phyloP scores from a whole-genome alignment of 495 filamentous ascomycete genomes.

The Tuber calosporum region DNA sequence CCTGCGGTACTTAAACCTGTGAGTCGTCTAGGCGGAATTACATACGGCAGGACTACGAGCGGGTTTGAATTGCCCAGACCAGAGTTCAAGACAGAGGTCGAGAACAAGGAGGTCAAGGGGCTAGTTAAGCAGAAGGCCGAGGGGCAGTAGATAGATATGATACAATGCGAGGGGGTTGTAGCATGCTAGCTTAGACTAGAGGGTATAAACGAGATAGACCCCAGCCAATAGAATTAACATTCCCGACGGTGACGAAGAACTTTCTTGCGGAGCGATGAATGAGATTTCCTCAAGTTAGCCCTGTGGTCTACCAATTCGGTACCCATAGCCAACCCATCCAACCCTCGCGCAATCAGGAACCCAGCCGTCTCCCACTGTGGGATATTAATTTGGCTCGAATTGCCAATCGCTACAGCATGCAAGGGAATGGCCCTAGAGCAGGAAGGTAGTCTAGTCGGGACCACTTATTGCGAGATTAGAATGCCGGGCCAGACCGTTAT shows the following conservation, averaged over 20 bases:
- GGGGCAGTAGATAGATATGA: not conserved
- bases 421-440: not conserved
- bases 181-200: not conserved
- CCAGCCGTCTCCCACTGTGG: not conserved
- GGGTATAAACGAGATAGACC: not conserved
- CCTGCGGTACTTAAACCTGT: constrained; percentile 65
- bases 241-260: too few relatives aligned
- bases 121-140: constrained; percentile 9
- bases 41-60: constrained; percentile 64
- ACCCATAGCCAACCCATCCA: not conserved
- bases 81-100: constrained; percentile 52
- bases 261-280: too few relatives aligned
- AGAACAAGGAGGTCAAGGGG: constrained; percentile 47
- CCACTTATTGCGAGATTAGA: not conserved
- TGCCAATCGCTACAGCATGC: not conserved
- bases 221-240: not conserved
- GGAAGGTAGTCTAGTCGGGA: not conserved
- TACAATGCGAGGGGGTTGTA: not conserved
- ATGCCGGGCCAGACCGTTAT: not conserved
- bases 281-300: not conserved
- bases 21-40: constrained; percentile 73
- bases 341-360: not conserved
- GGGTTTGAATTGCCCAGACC: constrained; percentile 72
- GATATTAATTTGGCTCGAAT: too few relatives aligned
- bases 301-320: not conserved